A percentile compares a stretch with the other conserved stretches of the same genome.
phyloP scores from a whole-genome alignment of 495 filamentous ascomycete species.

The Saxispiralis lemnorum region DNA sequence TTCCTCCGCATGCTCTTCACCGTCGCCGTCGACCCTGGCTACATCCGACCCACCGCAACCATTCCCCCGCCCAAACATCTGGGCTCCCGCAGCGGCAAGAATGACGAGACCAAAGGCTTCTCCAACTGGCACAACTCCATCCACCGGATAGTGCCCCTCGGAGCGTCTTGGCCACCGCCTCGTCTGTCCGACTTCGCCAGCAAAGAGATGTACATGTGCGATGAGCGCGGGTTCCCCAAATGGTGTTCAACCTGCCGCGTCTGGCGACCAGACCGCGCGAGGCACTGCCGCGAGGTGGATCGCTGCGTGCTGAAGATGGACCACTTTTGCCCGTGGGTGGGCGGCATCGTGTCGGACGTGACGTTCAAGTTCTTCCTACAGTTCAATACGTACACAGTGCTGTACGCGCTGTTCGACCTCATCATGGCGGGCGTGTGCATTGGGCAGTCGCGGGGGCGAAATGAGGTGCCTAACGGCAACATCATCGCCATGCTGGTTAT shows the following conservation, averaged over 20 bases:
- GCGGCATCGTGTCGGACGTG: conserved; percentile 67
- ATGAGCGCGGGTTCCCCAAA: conserved; percentile 55
- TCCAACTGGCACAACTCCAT: too few species aligned
- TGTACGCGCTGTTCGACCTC: conserved; percentile 48
- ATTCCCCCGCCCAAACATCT: not conserved
- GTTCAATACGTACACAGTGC: conserved; percentile 51
- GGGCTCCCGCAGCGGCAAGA: not conserved
- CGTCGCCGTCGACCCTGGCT: not conserved
- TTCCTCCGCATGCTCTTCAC: not conserved
- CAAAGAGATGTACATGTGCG: conserved; percentile 15
- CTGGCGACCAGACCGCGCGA: conserved; percentile 66
- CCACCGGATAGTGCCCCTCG: too few species aligned
- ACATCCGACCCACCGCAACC: not conserved
- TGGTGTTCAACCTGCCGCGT: conserved; percentile 64
- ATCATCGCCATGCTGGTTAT: conserved; percentile 34
- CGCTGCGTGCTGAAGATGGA: conserved; percentile 76
- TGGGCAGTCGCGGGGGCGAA: not conserved
- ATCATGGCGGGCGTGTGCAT: conserved; percentile 39
- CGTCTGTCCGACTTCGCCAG: conserved; percentile 4
- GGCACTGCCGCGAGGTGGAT: conserved; percentile 66
- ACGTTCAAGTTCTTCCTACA: conserved; percentile 85
- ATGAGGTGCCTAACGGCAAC: conserved; percentile 23
- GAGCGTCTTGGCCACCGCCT: conserved; percentile 1
- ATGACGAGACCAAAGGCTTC: not conserved
- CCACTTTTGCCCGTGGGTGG: conserved; percentile 89